Base-by-base conservation (phyloP, 148 eudicot genomes). In the Vaccinium vitisidaea region DNA sequence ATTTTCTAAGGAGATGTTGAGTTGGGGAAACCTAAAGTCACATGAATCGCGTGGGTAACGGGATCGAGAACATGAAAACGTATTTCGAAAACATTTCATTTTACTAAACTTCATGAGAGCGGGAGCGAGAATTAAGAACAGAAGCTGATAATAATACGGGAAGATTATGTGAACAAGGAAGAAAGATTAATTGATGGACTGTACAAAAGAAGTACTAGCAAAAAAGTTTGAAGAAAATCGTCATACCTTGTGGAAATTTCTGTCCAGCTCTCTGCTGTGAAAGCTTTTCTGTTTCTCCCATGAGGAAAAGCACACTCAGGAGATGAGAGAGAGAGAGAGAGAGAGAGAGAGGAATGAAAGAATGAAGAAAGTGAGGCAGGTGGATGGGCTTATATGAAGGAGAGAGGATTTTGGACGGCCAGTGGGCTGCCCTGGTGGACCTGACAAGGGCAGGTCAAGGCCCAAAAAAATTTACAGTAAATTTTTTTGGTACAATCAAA, bases 391-490 rank as follows among this genome's bases (percentile, higher is more conserved):
- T 82, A 75, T 84, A 84, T 63, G 58, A 55, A 76, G 69, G 36
- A 56, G 87, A 63, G 67, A 21, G 30, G 52, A 49, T 59, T 84
- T 74, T 69, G 84, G 83, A 83, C 23, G 65, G 84, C 13, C 53
- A 87, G 83, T 80, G 89, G 90, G 88, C 86, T 80, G 83, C 13
- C 30, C 65, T 56, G 48, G 75, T 82, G 84, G 86, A 73, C 77
- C 83, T 82, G 89, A 89, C 80, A 87, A 80, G 46, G 46, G 46
- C 46, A 43, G 5, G 46, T 43, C 46, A 4, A 43, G 88, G 88
- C 89, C 91, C 87, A 87, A 79, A 86, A 82, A 80, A 84, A 84
- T 4, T 43, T 43, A n/a, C n/a, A n/a, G n/a, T n/a, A 4, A 4
- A 1, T 32, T 32, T 32, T 32, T 32, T 32, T 32, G 36, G 36